Evolutionary conservation across 768 basidiomycete genomes (phyloP).

Genomic region (Lepiota brunneoincarnata): DNA sequence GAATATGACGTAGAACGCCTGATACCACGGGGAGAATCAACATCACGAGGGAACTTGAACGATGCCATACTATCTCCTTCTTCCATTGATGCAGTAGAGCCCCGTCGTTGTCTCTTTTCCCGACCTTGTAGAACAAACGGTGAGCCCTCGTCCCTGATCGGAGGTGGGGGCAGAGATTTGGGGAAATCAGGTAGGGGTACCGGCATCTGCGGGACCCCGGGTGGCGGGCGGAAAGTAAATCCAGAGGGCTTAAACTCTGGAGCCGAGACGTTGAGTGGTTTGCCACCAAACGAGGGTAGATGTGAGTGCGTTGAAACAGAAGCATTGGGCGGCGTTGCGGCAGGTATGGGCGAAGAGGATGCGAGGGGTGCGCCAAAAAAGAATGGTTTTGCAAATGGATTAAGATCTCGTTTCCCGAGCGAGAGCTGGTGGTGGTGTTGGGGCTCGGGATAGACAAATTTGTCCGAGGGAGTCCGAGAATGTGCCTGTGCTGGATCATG

Average conservation of each 20-base stretch:
- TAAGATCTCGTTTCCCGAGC: constrained; percentile 42
- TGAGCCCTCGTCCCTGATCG: constrained; percentile 30
- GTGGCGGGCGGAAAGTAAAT: constrained; percentile 76
- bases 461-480: constrained; percentile 51
- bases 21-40: constrained; percentile 47
- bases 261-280: constrained; percentile 76
- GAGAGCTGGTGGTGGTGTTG: constrained; percentile 20
- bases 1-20: constrained; percentile 36
- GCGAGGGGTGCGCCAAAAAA: constrained; percentile 58
- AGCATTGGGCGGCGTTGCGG: constrained; percentile 24
- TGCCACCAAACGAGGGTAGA: constrained; percentile 47
- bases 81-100: constrained; percentile 40
- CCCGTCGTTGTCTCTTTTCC: constrained; percentile 73
- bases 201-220: constrained; percentile 61
- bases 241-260: constrained; percentile 76
- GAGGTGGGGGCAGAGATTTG: constrained; percentile 25
- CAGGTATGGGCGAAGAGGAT: constrained; percentile 17
- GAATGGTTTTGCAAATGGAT: constrained; percentile 83
- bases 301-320: constrained; percentile 36
- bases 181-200: constrained; percentile 21
- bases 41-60: constrained; percentile 69
- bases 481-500: constrained; percentile 66
- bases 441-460: constrained; percentile 20
- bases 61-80: constrained; percentile 69
- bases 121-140: constrained; percentile 63